Base-by-base conservation (phyloP, 208 protist species). In the Trypanosomatidae sp. region DNA sequence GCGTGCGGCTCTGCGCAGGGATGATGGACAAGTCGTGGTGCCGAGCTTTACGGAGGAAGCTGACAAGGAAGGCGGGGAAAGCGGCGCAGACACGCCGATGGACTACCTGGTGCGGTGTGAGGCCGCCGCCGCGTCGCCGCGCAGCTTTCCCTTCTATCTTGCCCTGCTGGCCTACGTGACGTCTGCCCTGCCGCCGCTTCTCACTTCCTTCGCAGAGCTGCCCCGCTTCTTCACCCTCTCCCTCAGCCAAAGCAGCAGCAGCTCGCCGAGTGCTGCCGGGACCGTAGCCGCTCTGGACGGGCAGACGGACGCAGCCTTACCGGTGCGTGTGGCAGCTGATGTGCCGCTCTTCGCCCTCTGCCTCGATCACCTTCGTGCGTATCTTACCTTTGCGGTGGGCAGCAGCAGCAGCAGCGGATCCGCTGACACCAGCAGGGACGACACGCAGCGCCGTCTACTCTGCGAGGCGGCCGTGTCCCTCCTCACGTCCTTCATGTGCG, bases 71-170 rank as follows among this genome's bases (percentile, higher is more conserved):
- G n/a, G n/a, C n/a, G n/a, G n/a, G n/a, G n/a, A n/a, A n/a, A n/a
- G n/a, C n/a, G n/a, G n/a, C n/a, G n/a, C n/a, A n/a, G n/a, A n/a
- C n/a, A n/a, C n/a, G n/a, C n/a, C n/a, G n/a, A n/a, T n/a, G n/a
- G n/a, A n/a, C 28, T 80, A 58, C 30, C n/a, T 80, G 17, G 44
- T 60, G 50, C 59, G 69, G 39, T 80, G 76, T 25, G 76, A 80
- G 50, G 66, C 76, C 0, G 64, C 56, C 19, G 3, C 49, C 1
- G 19, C 22, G 7, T 76, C 76, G 5, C 76, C 76, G 0, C 76
- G 76, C 66, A 69, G 53, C 65, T 80, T 76, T 39, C 0, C 72
- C 17, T 80, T 80, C 22, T 80, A 76, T 39, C 76, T 80, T 9
- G 71, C 76, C 8, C 56, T 80, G 1, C 53, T 80, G 19, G 76